These are phyloP conservation scores for Tricholoma sp. DNA, from an alignment of 768 basidiomycete species.

Conservation along the genomic window DNA sequence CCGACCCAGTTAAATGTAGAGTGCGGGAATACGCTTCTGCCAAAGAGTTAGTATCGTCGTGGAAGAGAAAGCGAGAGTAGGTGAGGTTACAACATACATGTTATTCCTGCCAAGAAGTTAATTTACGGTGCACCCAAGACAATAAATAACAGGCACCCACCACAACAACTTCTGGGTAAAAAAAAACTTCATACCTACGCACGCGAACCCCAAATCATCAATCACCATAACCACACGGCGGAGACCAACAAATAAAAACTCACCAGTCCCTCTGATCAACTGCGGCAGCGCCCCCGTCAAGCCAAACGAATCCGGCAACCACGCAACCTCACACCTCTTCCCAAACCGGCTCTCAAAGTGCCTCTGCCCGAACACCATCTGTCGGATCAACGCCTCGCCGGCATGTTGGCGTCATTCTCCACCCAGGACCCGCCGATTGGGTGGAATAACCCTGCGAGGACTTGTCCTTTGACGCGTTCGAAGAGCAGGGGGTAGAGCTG, in stretches of 20 bases:
- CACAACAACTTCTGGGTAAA: too few relatives aligned
- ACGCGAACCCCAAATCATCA: slow-evolving; percentile 5
- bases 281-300: too few relatives aligned
- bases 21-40: slow-evolving; percentile 25
- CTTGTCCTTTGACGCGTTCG: slow-evolving; percentile 69
- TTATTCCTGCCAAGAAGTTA: slow-evolving; percentile 63
- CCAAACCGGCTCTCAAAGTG: too few relatives aligned
- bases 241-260: slow-evolving; percentile 4
- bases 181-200: too few relatives aligned
- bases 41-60: too few relatives aligned
- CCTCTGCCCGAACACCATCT: too few relatives aligned
- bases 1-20: too few relatives aligned
- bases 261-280: slow-evolving; percentile 47
- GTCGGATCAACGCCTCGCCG: slow-evolving; percentile 90
- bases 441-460: slow-evolving; percentile 76
- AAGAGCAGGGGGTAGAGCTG: slow-evolving; percentile 80
- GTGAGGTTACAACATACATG: too few relatives aligned
- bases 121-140: background rate
- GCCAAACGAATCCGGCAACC: too few relatives aligned
- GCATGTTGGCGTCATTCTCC: slow-evolving; percentile 90
- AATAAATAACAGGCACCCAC: too few relatives aligned
- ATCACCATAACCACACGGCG: background rate
- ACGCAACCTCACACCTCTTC: too few relatives aligned
- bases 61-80: too few relatives aligned
- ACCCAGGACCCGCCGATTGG: slow-evolving; percentile 94